Evolutionary conservation across 768 basidiomycete genomes (phyloP).

Genomic region (Neoboletus magnificus): DNA sequence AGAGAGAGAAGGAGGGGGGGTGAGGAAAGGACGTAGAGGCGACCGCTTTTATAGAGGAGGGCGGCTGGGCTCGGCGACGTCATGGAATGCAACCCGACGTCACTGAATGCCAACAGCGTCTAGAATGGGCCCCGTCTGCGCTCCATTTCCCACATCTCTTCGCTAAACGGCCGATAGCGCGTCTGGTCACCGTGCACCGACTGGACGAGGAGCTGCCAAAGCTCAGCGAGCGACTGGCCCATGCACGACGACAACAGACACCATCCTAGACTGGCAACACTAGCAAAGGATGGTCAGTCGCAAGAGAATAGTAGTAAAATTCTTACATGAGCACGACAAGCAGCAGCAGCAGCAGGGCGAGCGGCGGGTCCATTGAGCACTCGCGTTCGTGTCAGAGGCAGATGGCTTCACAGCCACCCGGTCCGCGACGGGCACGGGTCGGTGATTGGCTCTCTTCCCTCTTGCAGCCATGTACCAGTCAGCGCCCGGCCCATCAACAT

Average conservation of each 20-base stretch:
- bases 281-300: slow-evolving; percentile 20
- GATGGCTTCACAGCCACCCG: too few species aligned
- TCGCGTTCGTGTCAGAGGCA: too few species aligned
- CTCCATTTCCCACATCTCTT: slow-evolving; percentile 64
- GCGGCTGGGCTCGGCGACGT: slow-evolving; percentile 10
- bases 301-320: background rate
- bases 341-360: slow-evolving; percentile 43
- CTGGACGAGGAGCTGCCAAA: slow-evolving; percentile 39
- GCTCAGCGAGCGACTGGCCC: slow-evolving; percentile 44
- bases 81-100: slow-evolving; percentile 5
- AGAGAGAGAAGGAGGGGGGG: slow-evolving; percentile 9
- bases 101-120: slow-evolving; percentile 15
- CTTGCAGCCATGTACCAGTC: background rate
- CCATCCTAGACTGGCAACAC: slow-evolving; percentile 54
- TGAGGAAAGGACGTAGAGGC: background rate
- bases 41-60: slow-evolving; percentile 19
- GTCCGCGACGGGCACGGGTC: too few species aligned
- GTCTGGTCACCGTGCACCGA: slow-evolving; percentile 2
- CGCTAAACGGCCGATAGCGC: slow-evolving; percentile 40
- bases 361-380: slow-evolving; percentile 10
- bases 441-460: background rate
- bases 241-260: slow-evolving; percentile 68
- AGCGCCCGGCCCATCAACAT: background rate
- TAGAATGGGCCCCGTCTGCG: slow-evolving; percentile 31
- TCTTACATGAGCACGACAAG: slow-evolving; percentile 48